A percentile compares a stretch with the other conserved stretches of the same genome.
phyloP scores from a whole-genome alignment of 2,329 filamentous ascomycete genomes.

The Fusarium sp. region DNA sequence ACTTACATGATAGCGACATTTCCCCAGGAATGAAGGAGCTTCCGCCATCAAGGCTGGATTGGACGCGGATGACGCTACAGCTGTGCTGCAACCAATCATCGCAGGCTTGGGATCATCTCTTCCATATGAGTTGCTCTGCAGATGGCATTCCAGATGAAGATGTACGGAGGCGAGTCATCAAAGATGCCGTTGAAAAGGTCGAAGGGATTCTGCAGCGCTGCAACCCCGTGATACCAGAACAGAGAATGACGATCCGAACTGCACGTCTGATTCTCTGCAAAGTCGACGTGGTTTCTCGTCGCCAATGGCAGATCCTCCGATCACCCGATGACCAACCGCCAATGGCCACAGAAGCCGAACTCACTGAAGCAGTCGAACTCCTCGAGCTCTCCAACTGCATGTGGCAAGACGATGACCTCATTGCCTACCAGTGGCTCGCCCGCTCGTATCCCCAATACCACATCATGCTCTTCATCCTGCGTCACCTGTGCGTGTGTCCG shows the following conservation, averaged over 20 bases:
- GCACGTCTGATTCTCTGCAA: conserved; percentile 46
- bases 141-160: conserved; percentile 35
- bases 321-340: conserved; percentile 25
- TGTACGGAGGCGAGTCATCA: conserved; percentile 52
- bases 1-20: conserved; percentile 64
- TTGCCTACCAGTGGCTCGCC: conserved; percentile 50
- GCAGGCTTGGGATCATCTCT: conserved; percentile 35
- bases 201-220: conserved; percentile 46
- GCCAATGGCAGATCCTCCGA: conserved; percentile 45
- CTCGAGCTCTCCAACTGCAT: conserved; percentile 46
- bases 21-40: conserved; percentile 57
- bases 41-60: conserved; percentile 58
- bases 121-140: conserved; percentile 30
- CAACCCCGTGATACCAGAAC: conserved; percentile 61
- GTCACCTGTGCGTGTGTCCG: conserved; percentile 54
- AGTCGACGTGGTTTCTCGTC: conserved; percentile 60
- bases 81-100: conserved; percentile 63
- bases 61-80: conserved; percentile 66
- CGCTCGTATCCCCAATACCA: conserved; percentile 55
- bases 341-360: conserved; percentile 45
- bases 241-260: conserved; percentile 44
- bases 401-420: conserved; percentile 50
- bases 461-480: conserved; percentile 54
- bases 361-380: conserved; percentile 46
- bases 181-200: not conserved